A percentile compares a stretch with the other conserved stretches of the same genome.
phyloP scores from a whole-genome alignment of 768 basidiomycete genomes.

The Phlebiopsis flavidoalba region DNA sequence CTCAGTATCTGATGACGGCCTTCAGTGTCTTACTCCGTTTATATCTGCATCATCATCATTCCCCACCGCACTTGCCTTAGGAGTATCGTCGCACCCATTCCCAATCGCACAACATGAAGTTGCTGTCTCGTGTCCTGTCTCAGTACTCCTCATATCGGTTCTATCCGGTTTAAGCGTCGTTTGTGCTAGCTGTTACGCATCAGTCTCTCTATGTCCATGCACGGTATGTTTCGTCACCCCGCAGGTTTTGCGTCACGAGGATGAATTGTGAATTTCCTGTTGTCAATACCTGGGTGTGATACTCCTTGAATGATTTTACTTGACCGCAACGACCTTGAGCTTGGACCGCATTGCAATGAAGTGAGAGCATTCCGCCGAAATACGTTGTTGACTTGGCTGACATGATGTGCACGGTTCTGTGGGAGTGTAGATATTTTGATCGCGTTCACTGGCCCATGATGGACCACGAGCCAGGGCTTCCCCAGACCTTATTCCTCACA shows the following conservation, averaged over 20 bases:
- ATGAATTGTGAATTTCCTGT: constrained; percentile 3
- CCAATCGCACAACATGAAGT: constrained; percentile 15
- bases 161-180: not conserved
- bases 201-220: constrained; percentile 2
- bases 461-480: too few species aligned
- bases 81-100: constrained; percentile 51
- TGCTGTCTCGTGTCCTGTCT: not conserved
- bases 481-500: too few species aligned
- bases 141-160: not conserved
- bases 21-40: constrained; percentile 45
- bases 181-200: constrained; percentile 1
- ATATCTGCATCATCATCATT: constrained; percentile 26
- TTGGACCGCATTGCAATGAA: not conserved
- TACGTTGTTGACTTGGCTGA: not conserved
- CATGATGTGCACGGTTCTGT: not conserved
- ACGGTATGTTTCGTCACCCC: constrained; percentile 2
- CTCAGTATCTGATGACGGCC: constrained; percentile 24
- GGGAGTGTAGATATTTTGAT: not conserved
- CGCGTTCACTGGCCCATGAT: too few species aligned
- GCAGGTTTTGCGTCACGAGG: constrained; percentile 4
- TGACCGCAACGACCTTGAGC: too few species aligned
- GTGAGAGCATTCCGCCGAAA: too few species aligned
- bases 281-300: not conserved
- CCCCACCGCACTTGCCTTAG: constrained; percentile 41
- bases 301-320: not conserved